Evolutionary conservation across 129 eudicot genomes (phyloP), one percentile per base, ranked within the genome.

Genomic region (Lactuca sativa): DNA sequence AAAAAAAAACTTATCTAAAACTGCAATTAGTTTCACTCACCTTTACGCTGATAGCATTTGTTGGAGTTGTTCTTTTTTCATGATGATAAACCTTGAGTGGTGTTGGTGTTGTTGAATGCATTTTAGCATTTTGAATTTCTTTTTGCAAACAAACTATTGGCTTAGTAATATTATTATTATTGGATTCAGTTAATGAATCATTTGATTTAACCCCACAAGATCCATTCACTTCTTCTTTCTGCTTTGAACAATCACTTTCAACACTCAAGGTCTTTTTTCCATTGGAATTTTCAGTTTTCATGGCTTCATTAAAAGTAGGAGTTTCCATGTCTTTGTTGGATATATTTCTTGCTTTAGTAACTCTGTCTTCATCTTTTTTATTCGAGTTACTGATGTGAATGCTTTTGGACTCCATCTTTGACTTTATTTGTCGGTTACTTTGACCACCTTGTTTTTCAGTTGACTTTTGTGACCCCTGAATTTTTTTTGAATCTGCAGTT

Each of bases 51-150:
- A 59, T 69, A 4, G 68, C 18, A 31, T 36, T 75, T 8, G 63
- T 66, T 16, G 75, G 56, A 53, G 67, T 12, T 38, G 71, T 66
- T 67, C 77, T 79, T 75, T 51, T 79, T 69, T 76, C 75, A 69
- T 81, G 74, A 37, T 61, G 75, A 63, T 71, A 64, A 74, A 84
- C 81, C 62, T 81, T 78, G 47, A 70, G 54, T 62, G 49, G 40
- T 54, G 52, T 40, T 25, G 21, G 21, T 18, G 30, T 25, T 25
- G 30, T 25, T 25, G 30, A 25, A 43, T 36, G 9, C 14, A 17
- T 30, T 11, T 64, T 68, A 53, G 9, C 55, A 10, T 14, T 74
- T 43, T 62, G 41, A 56, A 32, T 62, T 63, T 62, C 76, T 52
- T 63, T 66, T 7, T 38, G 59, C 72, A 41, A 30, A 13, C 36